Evolutionary conservation across 169 alveolate species (phyloP).

Genomic region (Plasmodium knowlesi): DNA sequence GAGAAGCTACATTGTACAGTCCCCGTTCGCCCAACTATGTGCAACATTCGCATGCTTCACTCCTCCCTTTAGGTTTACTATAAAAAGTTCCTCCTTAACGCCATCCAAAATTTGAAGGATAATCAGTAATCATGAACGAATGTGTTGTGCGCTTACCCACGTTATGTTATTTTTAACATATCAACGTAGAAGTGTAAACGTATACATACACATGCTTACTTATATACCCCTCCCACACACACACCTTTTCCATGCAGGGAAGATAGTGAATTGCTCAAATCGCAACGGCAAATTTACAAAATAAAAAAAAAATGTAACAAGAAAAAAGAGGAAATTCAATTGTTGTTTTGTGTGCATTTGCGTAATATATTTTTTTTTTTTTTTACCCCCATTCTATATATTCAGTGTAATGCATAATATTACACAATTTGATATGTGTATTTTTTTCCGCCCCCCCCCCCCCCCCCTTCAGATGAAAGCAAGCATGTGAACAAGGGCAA

Average conservation of each 20-base stretch:
- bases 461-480: slow-evolving; percentile 1
- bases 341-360: neutral
- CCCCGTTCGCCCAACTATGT: neutral
- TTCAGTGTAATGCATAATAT: neutral
- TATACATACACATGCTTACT: neutral
- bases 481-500: slow-evolving; percentile 15
- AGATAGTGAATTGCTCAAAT: slow-evolving; percentile 47
- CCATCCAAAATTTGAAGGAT: slow-evolving; percentile 61
- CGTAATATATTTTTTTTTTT: neutral
- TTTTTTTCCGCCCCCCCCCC: neutral
- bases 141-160: neutral
- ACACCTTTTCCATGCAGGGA: slow-evolving; percentile 19
- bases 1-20: neutral
- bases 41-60: neutral
- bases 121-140: slow-evolving; percentile 34
- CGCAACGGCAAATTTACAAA: slow-evolving; percentile 46
- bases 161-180: neutral
- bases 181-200: neutral
- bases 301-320: slow-evolving; percentile 67
- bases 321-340: neutral
- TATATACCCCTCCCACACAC: neutral
- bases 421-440: neutral
- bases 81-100: slow-evolving; percentile 50
- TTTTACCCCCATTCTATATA: neutral
- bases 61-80: slow-evolving; percentile 49